Base-by-base conservation (phyloP, 129 eudicot species). In the Lactuca saligna region DNA sequence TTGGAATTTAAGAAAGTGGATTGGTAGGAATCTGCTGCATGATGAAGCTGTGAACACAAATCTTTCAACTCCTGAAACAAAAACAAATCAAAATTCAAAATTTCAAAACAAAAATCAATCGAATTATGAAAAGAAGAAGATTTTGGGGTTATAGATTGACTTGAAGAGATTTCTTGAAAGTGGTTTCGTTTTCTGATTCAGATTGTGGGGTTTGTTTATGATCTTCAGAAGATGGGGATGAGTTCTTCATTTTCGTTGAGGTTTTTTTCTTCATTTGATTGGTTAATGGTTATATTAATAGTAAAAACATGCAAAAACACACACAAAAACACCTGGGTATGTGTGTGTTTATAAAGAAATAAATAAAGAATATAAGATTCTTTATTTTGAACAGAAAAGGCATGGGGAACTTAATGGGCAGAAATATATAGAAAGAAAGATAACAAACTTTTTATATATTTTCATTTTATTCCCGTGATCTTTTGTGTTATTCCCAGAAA, bases 11-110 rank as follows among this genome's bases (percentile, higher is more conserved):
- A 66, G 80, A 82, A 91, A 53, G 85, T 60, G 14, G 84, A 76
- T 62, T 85, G 83, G 53, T 86, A 91, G 33, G 85, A 85, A 69
- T 83, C 84, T 34, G 97, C 97, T 67, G 96, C 96, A 71, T 78
- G 61, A 71, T 85, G 86, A 31, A 91, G 89, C 83, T 91, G 96
- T 54, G 96, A 82, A 59, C 93, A 69, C 83, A 91, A 75, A 37
- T 68, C 85, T 65, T 70, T 85, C 3, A 91, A 83, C 64, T 88
- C 97, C 96, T 91, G 69, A 74, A 71, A 66, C 3, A 59, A 37
- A 17, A 8, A 11, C 33, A 17, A 10, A 4, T 49, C 49, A 61
- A 4, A 70, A 8, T 14, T 17, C 9, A 32, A 17, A 41, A 17
- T 32, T 8, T 48, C 39, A 66, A 48, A 48, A 55, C 57, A 58